Base-by-base conservation (phyloP, 176 grass and related monocot genomes). In the Aegilops bicornis region DNA sequence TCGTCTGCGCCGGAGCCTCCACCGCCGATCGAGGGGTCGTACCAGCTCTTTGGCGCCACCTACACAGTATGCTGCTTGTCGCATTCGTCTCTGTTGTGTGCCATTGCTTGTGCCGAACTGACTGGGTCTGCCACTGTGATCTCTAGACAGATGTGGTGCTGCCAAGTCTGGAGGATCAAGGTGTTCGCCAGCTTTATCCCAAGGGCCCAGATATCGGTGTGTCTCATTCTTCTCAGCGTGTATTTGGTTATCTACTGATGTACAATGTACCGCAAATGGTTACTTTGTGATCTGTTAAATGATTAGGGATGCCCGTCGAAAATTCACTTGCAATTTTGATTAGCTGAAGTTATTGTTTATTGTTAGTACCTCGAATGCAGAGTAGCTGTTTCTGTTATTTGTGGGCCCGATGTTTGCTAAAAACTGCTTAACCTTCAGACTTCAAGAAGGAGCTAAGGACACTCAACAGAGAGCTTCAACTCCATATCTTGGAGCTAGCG, bases 401-500 rank as follows among this genome's bases (percentile, higher is more conserved):
- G 56, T 2, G 2, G 23, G 2, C 4, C 66, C 20, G 4, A 17
- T 74, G 24, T 73, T 69, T 79, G 23, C 8, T 19, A 36, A 67
- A 36, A 67, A 56, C 45, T 86, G 54, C 32, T 89, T 83, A 62
- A 86, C 42, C 69, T 84, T 86, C 81, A 98, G 92, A 98, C 33
- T 96, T 98, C 47, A 98, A 94, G 42, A 92, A 90, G 88, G 96
- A 96, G 76, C 88, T 98, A 90, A 95, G 76, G 32, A 86, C 92
- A 45, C 87, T 98, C 42, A 98, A 98, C 88, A 91, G 96, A 84
- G 93, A 98, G 60, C 92, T 98, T 76, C 93, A 98, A 81, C 90
- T 98, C 19, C 96, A 98, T 88, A 94, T 98, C 80, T 75, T 96
- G 87, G 96, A 96, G 85, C 72, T 98, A 79, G 96, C 93, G 74